Conservation (phyloP, 306 rosid species). For the Rosa rugosa region DNA sequence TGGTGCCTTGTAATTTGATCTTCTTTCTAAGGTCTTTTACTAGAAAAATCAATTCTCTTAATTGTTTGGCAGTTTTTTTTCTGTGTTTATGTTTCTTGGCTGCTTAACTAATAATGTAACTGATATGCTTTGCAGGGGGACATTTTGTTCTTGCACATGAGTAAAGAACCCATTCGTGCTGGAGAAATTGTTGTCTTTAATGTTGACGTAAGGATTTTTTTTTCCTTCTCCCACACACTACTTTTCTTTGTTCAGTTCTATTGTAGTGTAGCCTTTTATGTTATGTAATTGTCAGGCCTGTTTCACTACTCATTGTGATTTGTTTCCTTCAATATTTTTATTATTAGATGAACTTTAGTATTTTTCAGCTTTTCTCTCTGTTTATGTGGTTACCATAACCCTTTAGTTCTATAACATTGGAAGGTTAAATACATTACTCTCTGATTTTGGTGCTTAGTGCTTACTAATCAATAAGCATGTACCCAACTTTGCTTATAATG, state of each 20-base stretch:
- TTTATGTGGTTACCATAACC: background rate
- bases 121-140: slow-evolving; percentile 59
- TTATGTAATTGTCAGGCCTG: background rate
- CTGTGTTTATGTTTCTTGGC: slow-evolving; percentile 4
- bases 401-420: background rate
- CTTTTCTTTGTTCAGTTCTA: background rate
- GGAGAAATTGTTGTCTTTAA: slow-evolving; percentile 98
- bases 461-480: background rate
- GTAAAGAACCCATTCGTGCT: slow-evolving; percentile 86
- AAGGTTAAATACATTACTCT: background rate
- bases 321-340: background rate
- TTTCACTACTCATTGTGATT: slow-evolving; percentile 1
- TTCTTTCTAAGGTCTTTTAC: background rate
- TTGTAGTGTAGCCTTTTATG: background rate
- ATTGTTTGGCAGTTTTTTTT: background rate
- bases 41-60: background rate
- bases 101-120: slow-evolving; percentile 16
- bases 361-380: background rate
- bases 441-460: background rate
- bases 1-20: background rate
- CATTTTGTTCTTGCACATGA: slow-evolving; percentile 91
- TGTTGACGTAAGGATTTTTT: slow-evolving; percentile 64
- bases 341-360: background rate
- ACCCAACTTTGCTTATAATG: background rate
- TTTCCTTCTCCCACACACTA: too few species aligned